Conservation (phyloP, 768 basidiomycete genomes). For the Hygrocybe coccinea region DNA sequence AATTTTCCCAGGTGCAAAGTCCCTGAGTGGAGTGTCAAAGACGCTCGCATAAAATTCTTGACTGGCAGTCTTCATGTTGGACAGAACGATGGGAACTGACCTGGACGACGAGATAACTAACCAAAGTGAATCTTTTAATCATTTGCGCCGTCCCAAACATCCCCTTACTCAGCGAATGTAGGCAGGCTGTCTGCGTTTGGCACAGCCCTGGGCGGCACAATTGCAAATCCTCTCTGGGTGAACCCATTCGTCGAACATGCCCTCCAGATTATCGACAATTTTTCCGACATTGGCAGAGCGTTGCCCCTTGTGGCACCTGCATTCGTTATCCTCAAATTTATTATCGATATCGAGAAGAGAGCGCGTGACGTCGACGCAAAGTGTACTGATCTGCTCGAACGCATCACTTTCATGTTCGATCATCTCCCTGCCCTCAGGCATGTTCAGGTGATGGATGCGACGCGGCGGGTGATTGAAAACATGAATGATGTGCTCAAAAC, state of each 20-base stretch:
- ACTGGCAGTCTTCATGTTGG: no score
- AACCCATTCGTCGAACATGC: slow-evolving; percentile 25
- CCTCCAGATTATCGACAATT: slow-evolving; percentile 25
- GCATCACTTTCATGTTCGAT: slow-evolving; percentile 41
- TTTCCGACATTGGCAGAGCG: slow-evolving; percentile 34
- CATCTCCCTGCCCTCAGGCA: slow-evolving; percentile 33
- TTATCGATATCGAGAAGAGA: slow-evolving; percentile 35
- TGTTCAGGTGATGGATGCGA: slow-evolving; percentile 31
- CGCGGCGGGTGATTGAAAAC: slow-evolving; percentile 34
- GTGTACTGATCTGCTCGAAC: slow-evolving; percentile 37
- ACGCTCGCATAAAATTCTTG: no score
- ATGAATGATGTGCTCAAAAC: slow-evolving; percentile 36
- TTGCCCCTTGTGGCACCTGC: slow-evolving; percentile 38
- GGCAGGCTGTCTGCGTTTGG: neutral
- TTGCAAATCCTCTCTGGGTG: slow-evolving; percentile 19
- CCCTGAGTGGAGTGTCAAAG: no score
- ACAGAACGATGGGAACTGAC: no score
- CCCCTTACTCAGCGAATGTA: neutral
- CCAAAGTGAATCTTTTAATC: no score
- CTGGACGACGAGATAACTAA: neutral
- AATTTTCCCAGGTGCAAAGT: no score
- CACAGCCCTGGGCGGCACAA: slow-evolving; percentile 7
- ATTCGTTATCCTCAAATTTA: slow-evolving; percentile 37
- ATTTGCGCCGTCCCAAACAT: no score
- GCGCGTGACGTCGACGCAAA: slow-evolving; percentile 38